Evolutionary conservation across 2,329 filamentous ascomycete species (phyloP), one percentile per base, ranked within the genome.

Genomic region (Paracoccidioides brasiliensis): DNA sequence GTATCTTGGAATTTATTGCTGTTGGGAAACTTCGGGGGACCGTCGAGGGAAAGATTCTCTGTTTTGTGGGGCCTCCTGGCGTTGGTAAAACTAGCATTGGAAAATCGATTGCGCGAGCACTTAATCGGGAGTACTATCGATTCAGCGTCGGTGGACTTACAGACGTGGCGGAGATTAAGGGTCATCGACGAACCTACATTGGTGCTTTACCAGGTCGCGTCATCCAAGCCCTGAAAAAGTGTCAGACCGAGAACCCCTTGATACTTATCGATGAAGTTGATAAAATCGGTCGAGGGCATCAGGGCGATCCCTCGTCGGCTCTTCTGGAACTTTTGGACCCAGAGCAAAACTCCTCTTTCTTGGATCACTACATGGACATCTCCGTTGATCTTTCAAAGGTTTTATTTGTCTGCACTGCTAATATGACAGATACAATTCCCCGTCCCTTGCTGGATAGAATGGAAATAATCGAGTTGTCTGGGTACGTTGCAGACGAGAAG

Each of bases 61-160:
- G 93, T 73, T 91, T 98, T 67, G 94, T 98, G 55, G 93, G 93
- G 0, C 93, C 93, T 53, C 93, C 93, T 15, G 93, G 93, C 76
- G 93, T 98, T 32, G 93, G 93, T 64, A 98, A 98, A 78, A 98
- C 93, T 2, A 96, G 90, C 70, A 98, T 98, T 62, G 93, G 93
- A 68, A 98, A 98, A 71, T 97, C 90, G 0, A 96, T 98, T 64
- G 93, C 93, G 14, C 82, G 91, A 55, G 94, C 93, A 33, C 76
- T 98, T 56, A 96, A 96, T 73, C 80, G 94, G 57, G 85, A 98
- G 67, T 98, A 98, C 76, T 98, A 98, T 76, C 83, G 93, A 63
- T 98, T 98, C 78, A 96, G 90, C 66, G 93, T 98, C 7, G 93
- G 93, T 67, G 93, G 93, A 63, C 79, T 98, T 62, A 95, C 91